A percentile compares a stretch with the other conserved stretches of the same genome.
Conservation (phyloP, 495 filamentous ascomycete species). For the Daldinia concentrica region DNA sequence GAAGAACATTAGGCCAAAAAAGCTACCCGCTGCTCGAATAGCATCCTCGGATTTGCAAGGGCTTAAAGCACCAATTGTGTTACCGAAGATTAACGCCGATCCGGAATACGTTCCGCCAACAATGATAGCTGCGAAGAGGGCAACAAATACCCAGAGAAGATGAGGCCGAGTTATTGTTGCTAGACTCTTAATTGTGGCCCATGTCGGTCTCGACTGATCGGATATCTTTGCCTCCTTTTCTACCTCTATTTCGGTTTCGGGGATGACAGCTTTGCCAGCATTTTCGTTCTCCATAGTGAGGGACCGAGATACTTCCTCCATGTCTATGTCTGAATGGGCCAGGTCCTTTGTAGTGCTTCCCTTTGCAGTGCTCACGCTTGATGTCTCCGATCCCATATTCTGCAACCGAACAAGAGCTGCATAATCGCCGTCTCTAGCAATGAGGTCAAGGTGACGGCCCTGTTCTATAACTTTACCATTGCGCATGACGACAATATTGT, state of each 20-base stretch:
- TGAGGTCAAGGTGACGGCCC: constrained; percentile 58
- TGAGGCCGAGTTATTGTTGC: constrained; percentile 37
- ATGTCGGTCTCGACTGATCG: constrained; percentile 31
- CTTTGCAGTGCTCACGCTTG: constrained; percentile 41
- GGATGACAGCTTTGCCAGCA: neutral
- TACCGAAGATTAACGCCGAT: constrained; percentile 62
- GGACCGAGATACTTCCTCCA: constrained; percentile 51
- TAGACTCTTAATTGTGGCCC: constrained; percentile 43
- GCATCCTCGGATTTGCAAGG: constrained; percentile 49
- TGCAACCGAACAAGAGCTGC: constrained; percentile 52
- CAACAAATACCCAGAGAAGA: constrained; percentile 43
- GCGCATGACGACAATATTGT: constrained; percentile 69
- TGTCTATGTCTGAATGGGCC: constrained; percentile 39
- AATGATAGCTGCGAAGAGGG: constrained; percentile 49
- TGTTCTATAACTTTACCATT: constrained; percentile 65
- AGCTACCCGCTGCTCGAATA: constrained; percentile 51
- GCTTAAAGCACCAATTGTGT: constrained; percentile 52
- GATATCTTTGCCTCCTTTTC: constrained; percentile 18
- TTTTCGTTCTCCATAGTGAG: constrained; percentile 25
- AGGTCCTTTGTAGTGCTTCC: constrained; percentile 23
- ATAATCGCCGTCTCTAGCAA: constrained; percentile 51
- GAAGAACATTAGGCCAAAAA: constrained; percentile 66
- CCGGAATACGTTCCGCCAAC: constrained; percentile 57
- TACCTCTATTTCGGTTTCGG: constrained; percentile 7
- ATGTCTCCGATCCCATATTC: constrained; percentile 43